Evolutionary conservation across 2,329 filamentous ascomycete species (phyloP).

Genomic region (Phaeosphaeriaceae sp.): DNA sequence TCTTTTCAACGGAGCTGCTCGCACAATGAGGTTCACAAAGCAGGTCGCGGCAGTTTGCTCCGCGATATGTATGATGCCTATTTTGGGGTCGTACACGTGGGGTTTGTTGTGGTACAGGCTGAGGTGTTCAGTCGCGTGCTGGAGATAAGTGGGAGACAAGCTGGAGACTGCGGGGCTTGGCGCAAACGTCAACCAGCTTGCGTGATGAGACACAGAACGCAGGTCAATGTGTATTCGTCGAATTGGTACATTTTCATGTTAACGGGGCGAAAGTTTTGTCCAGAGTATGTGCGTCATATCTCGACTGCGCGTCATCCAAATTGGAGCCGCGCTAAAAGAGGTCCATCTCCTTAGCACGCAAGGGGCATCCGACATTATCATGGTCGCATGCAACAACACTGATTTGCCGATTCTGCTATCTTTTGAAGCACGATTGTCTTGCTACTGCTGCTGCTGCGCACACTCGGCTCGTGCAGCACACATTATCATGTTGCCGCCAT

Average conservation of each 20-base stretch:
- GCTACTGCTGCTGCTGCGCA: no score
- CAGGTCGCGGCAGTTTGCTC: conserved; percentile 1
- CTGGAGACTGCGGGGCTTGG: conserved; percentile 19
- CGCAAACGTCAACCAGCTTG: conserved; percentile 2
- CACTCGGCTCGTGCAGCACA: background rate
- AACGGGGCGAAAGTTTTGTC: background rate
- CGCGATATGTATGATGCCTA: conserved; percentile 5
- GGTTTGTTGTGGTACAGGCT: conserved; percentile 9
- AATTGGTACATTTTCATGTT: background rate
- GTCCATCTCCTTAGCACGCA: conserved; percentile 4
- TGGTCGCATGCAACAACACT: background rate
- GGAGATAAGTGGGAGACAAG: conserved; percentile 7
- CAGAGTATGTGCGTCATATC: conserved; percentile 16
- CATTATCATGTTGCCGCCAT: background rate
- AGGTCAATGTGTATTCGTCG: background rate
- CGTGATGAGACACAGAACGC: background rate
- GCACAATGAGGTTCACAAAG: background rate
- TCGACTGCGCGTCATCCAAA: conserved; percentile 19
- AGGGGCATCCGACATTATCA: background rate
- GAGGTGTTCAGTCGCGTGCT: background rate
- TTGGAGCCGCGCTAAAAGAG: conserved; percentile 15
- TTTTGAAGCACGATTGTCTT: background rate
- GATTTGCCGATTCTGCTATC: background rate
- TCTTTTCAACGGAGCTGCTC: conserved; percentile 1
- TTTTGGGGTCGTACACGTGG: conserved; percentile 7